phyloP scores from a whole-genome alignment of 768 basidiomycete genomes.

The Pleurotus platypus region DNA sequence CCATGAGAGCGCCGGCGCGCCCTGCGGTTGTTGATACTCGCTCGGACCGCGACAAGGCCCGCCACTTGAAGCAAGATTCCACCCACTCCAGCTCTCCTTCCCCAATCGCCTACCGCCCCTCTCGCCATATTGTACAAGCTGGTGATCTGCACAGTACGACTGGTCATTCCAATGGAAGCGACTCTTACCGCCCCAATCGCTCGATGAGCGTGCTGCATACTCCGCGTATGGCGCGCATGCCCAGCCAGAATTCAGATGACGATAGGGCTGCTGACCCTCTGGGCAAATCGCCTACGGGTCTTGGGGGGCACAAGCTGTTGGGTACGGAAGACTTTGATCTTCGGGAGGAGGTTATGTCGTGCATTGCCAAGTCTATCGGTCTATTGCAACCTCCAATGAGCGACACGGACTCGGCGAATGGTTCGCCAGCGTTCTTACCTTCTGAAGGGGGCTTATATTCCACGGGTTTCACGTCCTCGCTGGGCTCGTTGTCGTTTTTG shows the following conservation, averaged over 20 bases:
- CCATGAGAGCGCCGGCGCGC: constrained; percentile 21
- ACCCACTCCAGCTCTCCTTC: constrained; percentile 14
- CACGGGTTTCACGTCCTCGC: constrained; percentile 49
- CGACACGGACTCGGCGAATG: constrained; percentile 59
- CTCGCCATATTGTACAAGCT: constrained; percentile 65
- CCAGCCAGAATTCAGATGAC: constrained; percentile 22
- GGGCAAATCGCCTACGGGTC: constrained; percentile 13
- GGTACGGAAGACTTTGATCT: constrained; percentile 82
- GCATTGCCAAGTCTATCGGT: constrained; percentile 96
- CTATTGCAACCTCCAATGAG: constrained; percentile 83
- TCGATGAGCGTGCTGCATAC: constrained; percentile 48
- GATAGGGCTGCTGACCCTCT: constrained; percentile 14
- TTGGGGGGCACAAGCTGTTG: constrained; percentile 24
- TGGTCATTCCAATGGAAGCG: constrained; percentile 32
- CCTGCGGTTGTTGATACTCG: constrained; percentile 17
- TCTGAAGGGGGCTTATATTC: constrained; percentile 34
- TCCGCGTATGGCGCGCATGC: constrained; percentile 35
- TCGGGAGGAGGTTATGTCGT: constrained; percentile 95
- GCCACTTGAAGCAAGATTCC: constrained; percentile 12
- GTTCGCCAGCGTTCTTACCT: constrained; percentile 60
- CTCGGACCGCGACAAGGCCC: background rate
- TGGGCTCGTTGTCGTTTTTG: constrained; percentile 69
- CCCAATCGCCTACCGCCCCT: constrained; percentile 21
- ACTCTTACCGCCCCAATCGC: constrained; percentile 44
- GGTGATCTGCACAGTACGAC: constrained; percentile 72